These are phyloP conservation scores for Ganoderma lucidum DNA, from an alignment of 1,284 basidiomycete genomes.

Conservation along the genomic window DNA sequence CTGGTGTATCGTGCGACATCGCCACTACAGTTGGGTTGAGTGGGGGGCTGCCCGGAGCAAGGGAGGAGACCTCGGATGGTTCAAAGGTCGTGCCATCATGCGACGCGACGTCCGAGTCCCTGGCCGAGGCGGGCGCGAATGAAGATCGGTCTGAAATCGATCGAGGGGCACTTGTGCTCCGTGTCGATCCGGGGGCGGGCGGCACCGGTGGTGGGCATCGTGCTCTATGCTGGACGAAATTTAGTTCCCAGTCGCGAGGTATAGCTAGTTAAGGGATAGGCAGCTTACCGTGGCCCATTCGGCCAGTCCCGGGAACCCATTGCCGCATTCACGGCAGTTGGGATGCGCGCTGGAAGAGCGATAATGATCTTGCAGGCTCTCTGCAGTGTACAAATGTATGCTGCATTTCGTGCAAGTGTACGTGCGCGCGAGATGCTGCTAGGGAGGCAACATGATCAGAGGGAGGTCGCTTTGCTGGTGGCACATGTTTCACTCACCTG, in stretches of 20 bases:
- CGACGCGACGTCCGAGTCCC: background rate
- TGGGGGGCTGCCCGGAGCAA: background rate
- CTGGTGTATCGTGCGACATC: background rate
- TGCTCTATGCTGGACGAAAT: background rate
- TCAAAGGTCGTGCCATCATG: background rate
- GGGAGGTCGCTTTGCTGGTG: background rate
- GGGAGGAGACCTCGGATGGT: background rate
- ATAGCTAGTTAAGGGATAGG: background rate
- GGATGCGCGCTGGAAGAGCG: constrained; percentile 18
- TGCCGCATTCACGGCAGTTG: constrained; percentile 8
- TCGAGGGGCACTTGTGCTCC: too few relatives aligned
- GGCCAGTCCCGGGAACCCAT: constrained; percentile 1
- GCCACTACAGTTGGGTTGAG: background rate
- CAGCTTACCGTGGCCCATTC: constrained; percentile 15
- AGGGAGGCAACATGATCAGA: background rate
- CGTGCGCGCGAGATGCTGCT: background rate
- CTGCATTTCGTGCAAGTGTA: background rate
- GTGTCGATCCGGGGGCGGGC: background rate
- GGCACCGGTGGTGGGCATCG: background rate
- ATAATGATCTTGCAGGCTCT: constrained; percentile 23
- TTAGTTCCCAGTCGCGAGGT: background rate
- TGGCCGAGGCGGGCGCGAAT: background rate
- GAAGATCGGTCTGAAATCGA: background rate
- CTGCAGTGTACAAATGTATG: background rate
- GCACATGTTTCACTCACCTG: background rate